phyloP scores from a whole-genome alignment of 345 rosid genomes.

The Rhodamnia argentea region DNA sequence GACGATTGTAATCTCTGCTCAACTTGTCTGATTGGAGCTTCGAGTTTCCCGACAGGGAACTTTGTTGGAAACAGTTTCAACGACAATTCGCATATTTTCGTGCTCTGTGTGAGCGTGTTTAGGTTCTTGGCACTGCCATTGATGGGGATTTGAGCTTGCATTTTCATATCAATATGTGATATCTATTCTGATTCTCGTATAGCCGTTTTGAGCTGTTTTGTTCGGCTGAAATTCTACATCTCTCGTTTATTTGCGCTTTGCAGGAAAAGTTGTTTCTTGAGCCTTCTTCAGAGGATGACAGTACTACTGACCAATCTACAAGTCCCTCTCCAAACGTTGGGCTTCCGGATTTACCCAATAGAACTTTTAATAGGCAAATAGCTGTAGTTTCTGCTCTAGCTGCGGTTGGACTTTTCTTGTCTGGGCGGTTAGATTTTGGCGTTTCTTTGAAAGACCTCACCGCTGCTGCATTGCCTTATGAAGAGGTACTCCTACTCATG shows the following conservation, averaged over 20 bases:
- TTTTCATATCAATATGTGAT: background rate
- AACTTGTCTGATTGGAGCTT: background rate
- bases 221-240: background rate
- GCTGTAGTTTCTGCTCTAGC: constrained; percentile 42
- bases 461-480: constrained; percentile 58
- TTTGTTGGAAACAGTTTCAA: background rate
- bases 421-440: constrained; percentile 59
- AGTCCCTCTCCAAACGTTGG: constrained; percentile 20
- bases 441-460: constrained; percentile 71
- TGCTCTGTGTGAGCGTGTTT: background rate
- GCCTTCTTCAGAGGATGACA: constrained; percentile 9
- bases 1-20: background rate
- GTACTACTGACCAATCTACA: constrained; percentile 1
- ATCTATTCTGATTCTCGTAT: background rate
- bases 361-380: constrained; percentile 39
- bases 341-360: constrained; percentile 55
- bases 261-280: constrained; percentile 42
- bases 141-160: background rate
- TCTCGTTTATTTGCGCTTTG: constrained; percentile 1
- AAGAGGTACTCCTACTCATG: constrained; percentile 34
- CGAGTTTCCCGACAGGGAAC: background rate
- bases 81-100: background rate
- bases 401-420: constrained; percentile 52
- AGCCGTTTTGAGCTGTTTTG: background rate
- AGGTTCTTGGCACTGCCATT: background rate